Conservation (phyloP, 352 stramenopile species). For the Pythium biforme region DNA sequence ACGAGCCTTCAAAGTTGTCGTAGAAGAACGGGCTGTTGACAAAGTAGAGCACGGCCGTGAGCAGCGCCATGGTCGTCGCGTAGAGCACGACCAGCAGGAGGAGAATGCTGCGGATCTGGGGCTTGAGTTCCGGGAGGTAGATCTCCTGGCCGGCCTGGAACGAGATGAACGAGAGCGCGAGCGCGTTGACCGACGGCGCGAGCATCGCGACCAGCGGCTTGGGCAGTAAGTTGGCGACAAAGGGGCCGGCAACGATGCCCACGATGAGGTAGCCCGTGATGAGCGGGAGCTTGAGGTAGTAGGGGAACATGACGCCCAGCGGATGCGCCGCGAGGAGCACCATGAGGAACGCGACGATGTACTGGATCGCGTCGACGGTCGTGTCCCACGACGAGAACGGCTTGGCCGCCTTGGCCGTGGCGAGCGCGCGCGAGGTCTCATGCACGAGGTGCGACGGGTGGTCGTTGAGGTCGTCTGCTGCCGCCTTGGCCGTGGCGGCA, state of each 20-base stretch:
- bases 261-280: constrained; percentile 73
- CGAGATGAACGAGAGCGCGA: constrained; percentile 76
- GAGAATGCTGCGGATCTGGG: constrained; percentile 62
- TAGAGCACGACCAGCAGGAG: constrained; percentile 53
- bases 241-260: constrained; percentile 57
- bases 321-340: constrained; percentile 60
- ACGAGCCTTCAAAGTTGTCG: constrained; percentile 41
- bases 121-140: constrained; percentile 60
- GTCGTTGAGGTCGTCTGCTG: neutral
- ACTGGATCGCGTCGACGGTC: constrained; percentile 43
- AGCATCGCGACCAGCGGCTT: constrained; percentile 43
- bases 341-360: constrained; percentile 54
- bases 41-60: constrained; percentile 43
- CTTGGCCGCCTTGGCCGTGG: constrained; percentile 7
- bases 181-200: constrained; percentile 47
- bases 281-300: constrained; percentile 56
- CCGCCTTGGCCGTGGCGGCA: too few species aligned
- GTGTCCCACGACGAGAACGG: constrained; percentile 46
- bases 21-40: constrained; percentile 64
- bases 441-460: neutral
- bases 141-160: constrained; percentile 78
- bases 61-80: constrained; percentile 52
- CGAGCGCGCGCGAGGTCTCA: neutral
- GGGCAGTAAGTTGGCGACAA: constrained; percentile 50
- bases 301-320: constrained; percentile 59